Base-by-base conservation (phyloP, 2,329 filamentous ascomycete genomes). In the Botrytis galanthina region DNA sequence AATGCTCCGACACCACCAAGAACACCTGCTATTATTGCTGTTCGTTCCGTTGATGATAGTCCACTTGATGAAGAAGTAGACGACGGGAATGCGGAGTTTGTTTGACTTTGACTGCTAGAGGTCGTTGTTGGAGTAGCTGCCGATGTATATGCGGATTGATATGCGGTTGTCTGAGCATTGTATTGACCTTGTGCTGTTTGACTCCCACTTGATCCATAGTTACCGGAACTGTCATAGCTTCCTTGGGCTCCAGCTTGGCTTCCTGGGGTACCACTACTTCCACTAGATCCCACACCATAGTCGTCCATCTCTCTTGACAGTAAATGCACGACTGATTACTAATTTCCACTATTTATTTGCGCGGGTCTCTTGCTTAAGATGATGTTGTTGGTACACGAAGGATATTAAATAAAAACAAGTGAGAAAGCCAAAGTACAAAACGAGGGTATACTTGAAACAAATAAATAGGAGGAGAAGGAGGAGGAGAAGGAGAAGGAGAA, bases 1-100 rank as follows among this genome's bases (percentile, higher is more conserved):
- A 77, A 22, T 9, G 61, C 70, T 8, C 48, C 73, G n/a, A 78
- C 29, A 14, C 76, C 76, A 39, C 77, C 76, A 32, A 79, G 61
- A 7, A 77, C 70, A 37, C 71, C 74, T 42, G 70, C 76, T 29
- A 78, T 75, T 26, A 79, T 75, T 22, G 76, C 61, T 6, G 66
- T 73, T 42, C 75, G 73, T 16, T 71, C 29, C 4, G 57, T 54
- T 2, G 66, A 51, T 16, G 74, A 73, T 42, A 73, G 57, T 20
- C 73, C 72, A 4, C 35, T 67, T 39, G 76, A 74, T 3, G 66
- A 57, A 57, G 76, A 63, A 20, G 73, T 71, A 35, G 74, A 71
- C 20, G 54, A 62, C 37, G 74, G 46, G 14, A 48, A 42, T 39
- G 60, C 26, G 8, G 70, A 71, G 32, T 51, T 57, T 22, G 57